These are phyloP conservation scores for Bromus sterilis DNA, from an alignment of 176 grass and related monocot genomes.

Conservation along the genomic window DNA sequence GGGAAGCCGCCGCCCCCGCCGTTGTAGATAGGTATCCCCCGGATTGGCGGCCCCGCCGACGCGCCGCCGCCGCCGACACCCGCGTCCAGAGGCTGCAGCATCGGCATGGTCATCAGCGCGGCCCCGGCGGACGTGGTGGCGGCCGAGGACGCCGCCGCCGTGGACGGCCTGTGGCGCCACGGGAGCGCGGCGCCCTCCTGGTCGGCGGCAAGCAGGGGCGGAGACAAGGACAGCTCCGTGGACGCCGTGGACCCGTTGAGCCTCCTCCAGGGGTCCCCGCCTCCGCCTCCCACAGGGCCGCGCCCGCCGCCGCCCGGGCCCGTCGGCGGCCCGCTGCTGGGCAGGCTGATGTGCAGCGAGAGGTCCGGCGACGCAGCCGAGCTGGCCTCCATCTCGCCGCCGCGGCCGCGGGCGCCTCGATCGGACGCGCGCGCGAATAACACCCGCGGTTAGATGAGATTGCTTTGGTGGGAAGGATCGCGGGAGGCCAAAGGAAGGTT, in stretches of 20 bases:
- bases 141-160: slow-evolving; percentile 1
- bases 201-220: slow-evolving; percentile 34
- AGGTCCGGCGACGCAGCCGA: slow-evolving; percentile 69
- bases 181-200: slow-evolving; percentile 21
- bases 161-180: slow-evolving; percentile 30
- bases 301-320: slow-evolving; percentile 1
- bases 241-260: slow-evolving; percentile 34
- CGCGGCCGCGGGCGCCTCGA: neutral
- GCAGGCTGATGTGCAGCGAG: slow-evolving; percentile 89
- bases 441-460: neutral
- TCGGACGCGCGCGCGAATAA: neutral
- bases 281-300: neutral
- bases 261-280: slow-evolving; percentile 39
- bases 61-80: neutral
- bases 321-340: slow-evolving; percentile 19
- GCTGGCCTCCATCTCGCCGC: slow-evolving; percentile 52
- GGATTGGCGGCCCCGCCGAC: slow-evolving; percentile 49
- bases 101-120: slow-evolving; percentile 27
- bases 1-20: slow-evolving; percentile 38
- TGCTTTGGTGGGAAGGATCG: neutral
- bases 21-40: slow-evolving; percentile 90
- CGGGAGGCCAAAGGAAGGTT: slow-evolving; percentile 29
- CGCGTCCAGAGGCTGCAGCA: slow-evolving; percentile 28
- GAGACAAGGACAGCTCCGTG: slow-evolving; percentile 79
- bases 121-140: slow-evolving; percentile 17